Evolutionary conservation across 1,284 basidiomycete species (phyloP).

Genomic region (Mycosarcoma mackinlayi): DNA sequence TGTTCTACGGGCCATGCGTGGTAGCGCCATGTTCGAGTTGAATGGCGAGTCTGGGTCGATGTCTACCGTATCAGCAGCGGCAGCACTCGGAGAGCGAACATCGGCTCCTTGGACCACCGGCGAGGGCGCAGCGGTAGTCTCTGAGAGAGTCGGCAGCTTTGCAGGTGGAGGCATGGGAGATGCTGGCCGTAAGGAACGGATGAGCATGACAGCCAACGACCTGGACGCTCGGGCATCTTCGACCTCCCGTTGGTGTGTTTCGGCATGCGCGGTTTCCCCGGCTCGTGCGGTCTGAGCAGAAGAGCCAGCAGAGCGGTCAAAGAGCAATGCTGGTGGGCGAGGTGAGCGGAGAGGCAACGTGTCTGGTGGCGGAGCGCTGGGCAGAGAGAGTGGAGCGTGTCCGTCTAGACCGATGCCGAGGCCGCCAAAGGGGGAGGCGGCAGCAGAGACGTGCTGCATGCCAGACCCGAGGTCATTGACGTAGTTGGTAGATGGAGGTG

Average conservation of each 20-base stretch:
- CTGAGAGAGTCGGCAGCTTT: slow-evolving; percentile 30
- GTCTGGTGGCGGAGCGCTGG: slow-evolving; percentile 1
- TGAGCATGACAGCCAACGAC: slow-evolving; percentile 38
- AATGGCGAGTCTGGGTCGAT: slow-evolving; percentile 36
- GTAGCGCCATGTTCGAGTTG: slow-evolving; percentile 21
- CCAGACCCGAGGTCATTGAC: slow-evolving; percentile 31
- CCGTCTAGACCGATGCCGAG: slow-evolving; percentile 49
- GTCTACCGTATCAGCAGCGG: too few species aligned
- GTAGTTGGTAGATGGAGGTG: slow-evolving; percentile 48
- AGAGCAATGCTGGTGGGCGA: slow-evolving; percentile 20
- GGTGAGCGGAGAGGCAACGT: slow-evolving; percentile 3
- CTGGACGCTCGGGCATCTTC: slow-evolving; percentile 45
- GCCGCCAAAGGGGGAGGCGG: slow-evolving; percentile 26
- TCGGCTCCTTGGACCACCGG: neutral
- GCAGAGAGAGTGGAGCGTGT: slow-evolving; percentile 15
- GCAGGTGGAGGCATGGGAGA: slow-evolving; percentile 33
- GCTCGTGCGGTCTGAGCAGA: neutral
- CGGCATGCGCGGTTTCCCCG: slow-evolving; percentile 1
- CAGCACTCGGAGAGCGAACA: neutral
- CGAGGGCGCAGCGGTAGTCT: slow-evolving; percentile 9
- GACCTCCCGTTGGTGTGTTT: slow-evolving; percentile 18
- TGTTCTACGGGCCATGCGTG: slow-evolving; percentile 32
- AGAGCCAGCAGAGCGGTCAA: slow-evolving; percentile 12
- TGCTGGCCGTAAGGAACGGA: slow-evolving; percentile 34
- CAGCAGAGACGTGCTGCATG: slow-evolving; percentile 5